phyloP scores from a whole-genome alignment of 1,139 yeast genomes.

The Candida pseudoviswanathii region DNA sequence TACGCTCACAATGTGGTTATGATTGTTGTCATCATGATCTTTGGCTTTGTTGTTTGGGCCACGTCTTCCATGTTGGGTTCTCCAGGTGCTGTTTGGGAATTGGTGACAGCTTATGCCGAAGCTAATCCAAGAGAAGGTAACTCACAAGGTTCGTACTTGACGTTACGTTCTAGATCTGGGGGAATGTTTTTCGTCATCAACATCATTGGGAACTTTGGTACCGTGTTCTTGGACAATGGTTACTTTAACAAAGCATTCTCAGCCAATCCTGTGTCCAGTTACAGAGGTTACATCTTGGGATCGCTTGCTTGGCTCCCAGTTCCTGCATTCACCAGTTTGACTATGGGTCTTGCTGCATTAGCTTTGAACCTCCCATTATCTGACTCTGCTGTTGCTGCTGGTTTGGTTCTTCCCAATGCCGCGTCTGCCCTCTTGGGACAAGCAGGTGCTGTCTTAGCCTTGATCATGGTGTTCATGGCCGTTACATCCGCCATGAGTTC shows the following conservation, averaged over 20 bases:
- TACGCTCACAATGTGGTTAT: conserved; percentile 73
- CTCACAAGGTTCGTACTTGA: conserved; percentile 74
- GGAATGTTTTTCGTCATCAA: conserved; percentile 85
- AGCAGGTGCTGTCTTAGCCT: conserved; percentile 83
- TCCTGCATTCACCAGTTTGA: conserved; percentile 79
- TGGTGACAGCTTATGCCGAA: conserved; percentile 58
- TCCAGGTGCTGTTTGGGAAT: conserved; percentile 78
- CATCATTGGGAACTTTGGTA: conserved; percentile 85
- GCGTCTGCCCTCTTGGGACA: conserved; percentile 83
- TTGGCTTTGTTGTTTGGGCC: conserved; percentile 67
- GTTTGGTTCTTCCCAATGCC: conserved; percentile 83
- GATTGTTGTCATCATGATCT: conserved; percentile 59
- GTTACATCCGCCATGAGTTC: conserved; percentile 84
- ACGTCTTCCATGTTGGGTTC: conserved; percentile 68
- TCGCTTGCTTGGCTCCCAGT: conserved; percentile 94
- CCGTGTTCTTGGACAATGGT: conserved; percentile 86
- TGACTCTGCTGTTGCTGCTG: conserved; percentile 71
- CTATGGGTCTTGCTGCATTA: conserved; percentile 81
- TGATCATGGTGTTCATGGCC: conserved; percentile 80
- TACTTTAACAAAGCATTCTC: conserved; percentile 92
- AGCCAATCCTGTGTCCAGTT: conserved; percentile 78
- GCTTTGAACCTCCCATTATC: conserved; percentile 67
- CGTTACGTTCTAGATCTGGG: conserved; percentile 76
- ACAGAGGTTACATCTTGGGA: conserved; percentile 89
- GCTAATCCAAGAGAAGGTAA: conserved; percentile 71